Evolutionary conservation across 2,329 filamentous ascomycete species (phyloP).

Genomic region (Penicillium sp.): DNA sequence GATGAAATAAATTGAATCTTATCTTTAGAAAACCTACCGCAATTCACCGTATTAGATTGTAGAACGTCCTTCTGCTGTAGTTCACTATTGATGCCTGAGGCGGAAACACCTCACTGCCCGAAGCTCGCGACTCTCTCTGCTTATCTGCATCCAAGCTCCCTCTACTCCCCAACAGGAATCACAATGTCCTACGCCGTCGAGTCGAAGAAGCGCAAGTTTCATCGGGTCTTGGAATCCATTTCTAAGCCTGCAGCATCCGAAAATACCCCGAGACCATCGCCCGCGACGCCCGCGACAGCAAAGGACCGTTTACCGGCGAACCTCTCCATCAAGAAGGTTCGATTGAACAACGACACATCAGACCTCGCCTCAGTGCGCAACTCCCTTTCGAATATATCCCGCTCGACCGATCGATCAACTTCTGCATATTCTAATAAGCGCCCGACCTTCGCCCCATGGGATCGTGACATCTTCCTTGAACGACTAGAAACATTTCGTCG

Average conservation of each 20-base stretch:
- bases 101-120: slow-evolving; percentile 17
- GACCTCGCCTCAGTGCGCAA: slow-evolving; percentile 28
- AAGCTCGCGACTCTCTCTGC: slow-evolving; percentile 16
- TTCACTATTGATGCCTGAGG: slow-evolving; percentile 24
- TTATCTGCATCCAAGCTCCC: slow-evolving; percentile 6
- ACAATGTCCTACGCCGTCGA: slow-evolving; percentile 51
- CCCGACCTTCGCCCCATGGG: slow-evolving; percentile 83
- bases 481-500: slow-evolving; percentile 87
- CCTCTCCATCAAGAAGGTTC: slow-evolving; percentile 41
- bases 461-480: slow-evolving; percentile 78
- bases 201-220: slow-evolving; percentile 53
- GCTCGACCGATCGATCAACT: slow-evolving; percentile 34
- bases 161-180: slow-evolving; percentile 4
- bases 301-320: slow-evolving; percentile 31
- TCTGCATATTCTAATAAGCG: slow-evolving; percentile 39
- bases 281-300: slow-evolving; percentile 20
- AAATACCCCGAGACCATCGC: slow-evolving; percentile 21
- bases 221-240: slow-evolving; percentile 51
- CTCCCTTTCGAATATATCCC: slow-evolving; percentile 30
- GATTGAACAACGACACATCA: slow-evolving; percentile 26
- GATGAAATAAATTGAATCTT: no score
- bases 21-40: no score
- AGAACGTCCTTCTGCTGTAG: no score
- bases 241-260: slow-evolving; percentile 33
- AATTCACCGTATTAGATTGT: no score